Conservation (phyloP, 352 stramenopile species). For the Globisporangium radiosum region DNA sequence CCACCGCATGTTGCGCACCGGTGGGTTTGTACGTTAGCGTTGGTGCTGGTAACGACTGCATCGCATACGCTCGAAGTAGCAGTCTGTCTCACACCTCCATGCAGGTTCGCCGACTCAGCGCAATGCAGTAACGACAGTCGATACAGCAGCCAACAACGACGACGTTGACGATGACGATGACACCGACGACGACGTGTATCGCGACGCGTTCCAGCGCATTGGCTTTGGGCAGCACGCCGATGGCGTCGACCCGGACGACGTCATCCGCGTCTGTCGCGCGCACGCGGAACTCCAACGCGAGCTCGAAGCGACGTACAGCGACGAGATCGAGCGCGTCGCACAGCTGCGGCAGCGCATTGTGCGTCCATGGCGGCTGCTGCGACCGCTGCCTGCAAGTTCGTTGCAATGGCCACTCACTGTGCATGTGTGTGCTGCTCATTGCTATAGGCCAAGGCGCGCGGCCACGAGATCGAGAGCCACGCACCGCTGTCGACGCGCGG, state of each 20-base stretch:
- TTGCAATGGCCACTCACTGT: not conserved
- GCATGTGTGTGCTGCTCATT: too few species aligned
- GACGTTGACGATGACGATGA: not conserved
- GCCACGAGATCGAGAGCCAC: slow-evolving; percentile 37
- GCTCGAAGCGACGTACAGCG: slow-evolving; percentile 54
- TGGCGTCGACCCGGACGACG: slow-evolving; percentile 53
- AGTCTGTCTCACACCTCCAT: not conserved
- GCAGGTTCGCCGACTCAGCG: slow-evolving; percentile 8
- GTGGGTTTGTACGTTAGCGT: not conserved
- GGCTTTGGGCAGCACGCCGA: slow-evolving; percentile 53
- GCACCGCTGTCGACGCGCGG: slow-evolving; percentile 47
- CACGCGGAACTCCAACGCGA: slow-evolving; percentile 68
- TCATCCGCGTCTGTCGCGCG: slow-evolving; percentile 55
- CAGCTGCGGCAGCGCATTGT: slow-evolving; percentile 58
- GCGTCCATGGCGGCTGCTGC: slow-evolving; percentile 2
- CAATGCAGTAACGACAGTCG: not conserved
- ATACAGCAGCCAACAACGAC: not conserved
- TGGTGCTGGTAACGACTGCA: too few species aligned
- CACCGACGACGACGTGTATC: slow-evolving; percentile 25
- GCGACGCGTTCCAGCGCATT: slow-evolving; percentile 62
- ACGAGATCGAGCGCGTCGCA: slow-evolving; percentile 47
- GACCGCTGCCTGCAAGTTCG: not conserved
- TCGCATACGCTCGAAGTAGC: not conserved
- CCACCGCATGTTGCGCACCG: slow-evolving; percentile 1
- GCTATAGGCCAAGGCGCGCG: slow-evolving; percentile 36